phyloP scores from a whole-genome alignment of 177 flowering plant genomes.

The Tripterygium wilfordii region DNA sequence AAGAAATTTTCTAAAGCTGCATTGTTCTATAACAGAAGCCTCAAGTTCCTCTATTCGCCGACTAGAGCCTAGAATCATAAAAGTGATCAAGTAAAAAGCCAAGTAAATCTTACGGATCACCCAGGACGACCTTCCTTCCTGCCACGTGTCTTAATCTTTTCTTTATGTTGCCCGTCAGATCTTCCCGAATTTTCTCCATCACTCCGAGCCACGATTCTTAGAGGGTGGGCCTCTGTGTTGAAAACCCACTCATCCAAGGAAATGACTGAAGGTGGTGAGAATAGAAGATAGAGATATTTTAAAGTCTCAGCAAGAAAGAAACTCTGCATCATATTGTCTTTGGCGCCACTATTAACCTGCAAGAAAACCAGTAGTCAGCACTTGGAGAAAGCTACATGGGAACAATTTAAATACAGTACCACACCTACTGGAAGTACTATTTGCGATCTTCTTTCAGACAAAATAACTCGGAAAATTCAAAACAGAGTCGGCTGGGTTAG shows the following conservation, averaged over 20 bases:
- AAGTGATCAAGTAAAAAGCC: too few relatives aligned
- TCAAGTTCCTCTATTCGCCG: too few relatives aligned
- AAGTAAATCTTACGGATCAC: too few relatives aligned
- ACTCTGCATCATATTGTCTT: constrained; percentile 25
- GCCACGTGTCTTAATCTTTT: not conserved
- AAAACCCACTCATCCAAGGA: constrained; percentile 24
- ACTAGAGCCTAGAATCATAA: too few relatives aligned
- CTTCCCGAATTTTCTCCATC: not conserved
- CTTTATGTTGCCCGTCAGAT: constrained; percentile 1
- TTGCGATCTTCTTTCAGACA: too few relatives aligned
- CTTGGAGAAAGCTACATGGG: not conserved
- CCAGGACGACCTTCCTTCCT: constrained; percentile 16
- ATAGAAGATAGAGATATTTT: constrained; percentile 22
- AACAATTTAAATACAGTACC: not conserved
- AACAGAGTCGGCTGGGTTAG: too few relatives aligned
- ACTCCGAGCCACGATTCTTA: constrained; percentile 15
- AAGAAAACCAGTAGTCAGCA: not conserved
- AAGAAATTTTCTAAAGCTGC: too few relatives aligned
- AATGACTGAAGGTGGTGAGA: constrained; percentile 19
- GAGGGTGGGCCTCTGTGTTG: constrained; percentile 27
- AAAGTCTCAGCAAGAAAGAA: constrained; percentile 24
- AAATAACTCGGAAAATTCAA: too few relatives aligned
- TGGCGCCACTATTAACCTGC: constrained; percentile 13
- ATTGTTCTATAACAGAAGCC: too few relatives aligned
- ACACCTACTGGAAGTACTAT: too few relatives aligned